Percentiles rank a stretch among this genome's conserved stretches.
These are phyloP conservation scores for Lipomyces yarrowii DNA, from an alignment of 1,139 yeast genomes.

Conservation along the genomic window DNA sequence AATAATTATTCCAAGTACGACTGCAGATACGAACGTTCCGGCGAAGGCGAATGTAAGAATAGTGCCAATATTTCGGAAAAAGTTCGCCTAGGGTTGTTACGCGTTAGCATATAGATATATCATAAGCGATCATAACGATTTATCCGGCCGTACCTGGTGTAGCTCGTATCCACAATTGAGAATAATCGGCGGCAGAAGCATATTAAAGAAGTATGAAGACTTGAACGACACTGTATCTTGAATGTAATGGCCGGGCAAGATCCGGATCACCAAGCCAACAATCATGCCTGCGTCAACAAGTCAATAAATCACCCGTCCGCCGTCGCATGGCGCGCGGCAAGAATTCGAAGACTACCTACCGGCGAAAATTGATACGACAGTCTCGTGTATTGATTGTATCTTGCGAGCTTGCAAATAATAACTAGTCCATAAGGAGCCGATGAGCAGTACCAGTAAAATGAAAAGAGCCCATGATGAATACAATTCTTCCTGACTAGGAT, in stretches of 20 bases:
- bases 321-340: not conserved
- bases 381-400: conserved; percentile 94
- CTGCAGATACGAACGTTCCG: conserved; percentile 90
- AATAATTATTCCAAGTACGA: conserved; percentile 82
- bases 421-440: conserved; percentile 92
- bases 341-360: conserved; percentile 59
- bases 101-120: not conserved
- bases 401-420: conserved; percentile 89
- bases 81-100: conserved; percentile 57
- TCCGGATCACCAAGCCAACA: conserved; percentile 85
- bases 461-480: conserved; percentile 97
- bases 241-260: conserved; percentile 93
- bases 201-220: conserved; percentile 90
- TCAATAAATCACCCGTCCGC: not conserved
- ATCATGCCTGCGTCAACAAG: conserved; percentile 42
- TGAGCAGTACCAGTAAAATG: conserved; percentile 75
- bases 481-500: conserved; percentile 91
- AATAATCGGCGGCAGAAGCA: conserved; percentile 92
- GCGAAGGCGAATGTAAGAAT: conserved; percentile 95
- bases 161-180: conserved; percentile 94
- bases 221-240: conserved; percentile 97
- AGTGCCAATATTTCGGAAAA: conserved; percentile 88
- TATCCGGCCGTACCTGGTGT: conserved; percentile 56
- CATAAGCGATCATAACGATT: too few species aligned
- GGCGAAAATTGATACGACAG: conserved; percentile 90